Conservation (phyloP, 371 early-diverging fungal species). For the Rhizomucor miehei region DNA sequence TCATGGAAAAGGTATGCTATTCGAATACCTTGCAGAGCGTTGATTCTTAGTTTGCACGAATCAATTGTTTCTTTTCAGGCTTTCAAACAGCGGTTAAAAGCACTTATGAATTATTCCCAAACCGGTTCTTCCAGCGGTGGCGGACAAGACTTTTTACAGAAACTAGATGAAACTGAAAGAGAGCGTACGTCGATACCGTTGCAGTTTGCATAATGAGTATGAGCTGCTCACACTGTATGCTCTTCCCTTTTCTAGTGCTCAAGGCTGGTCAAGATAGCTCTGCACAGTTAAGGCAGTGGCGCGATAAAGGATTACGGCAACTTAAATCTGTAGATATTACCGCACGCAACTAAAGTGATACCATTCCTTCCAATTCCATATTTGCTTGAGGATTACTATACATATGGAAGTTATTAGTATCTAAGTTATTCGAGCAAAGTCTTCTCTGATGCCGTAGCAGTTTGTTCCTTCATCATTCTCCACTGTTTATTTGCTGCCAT, state of each 20-base stretch:
- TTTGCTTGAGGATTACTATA: neutral
- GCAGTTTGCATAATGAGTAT: neutral
- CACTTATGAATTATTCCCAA: conserved; percentile 41
- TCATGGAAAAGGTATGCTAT: conserved; percentile 21
- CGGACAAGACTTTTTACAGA: conserved; percentile 34
- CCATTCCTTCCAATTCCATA: neutral
- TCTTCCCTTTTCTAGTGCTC: conserved; percentile 21
- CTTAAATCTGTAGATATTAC: neutral
- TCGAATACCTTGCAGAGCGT: neutral
- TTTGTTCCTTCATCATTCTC: too few species aligned
- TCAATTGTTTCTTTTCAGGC: conserved; percentile 16
- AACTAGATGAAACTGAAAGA: conserved; percentile 47
- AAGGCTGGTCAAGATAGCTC: conserved; percentile 21
- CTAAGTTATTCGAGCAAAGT: too few species aligned
- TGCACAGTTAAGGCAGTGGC: neutral
- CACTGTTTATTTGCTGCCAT: too few species aligned
- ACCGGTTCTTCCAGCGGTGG: conserved; percentile 23
- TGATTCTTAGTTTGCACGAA: neutral
- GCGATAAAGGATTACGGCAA: neutral
- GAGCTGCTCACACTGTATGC: too few species aligned
- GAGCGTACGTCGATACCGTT: conserved; percentile 27
- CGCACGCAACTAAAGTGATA: neutral
- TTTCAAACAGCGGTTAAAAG: conserved; percentile 30
- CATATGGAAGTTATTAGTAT: too few species aligned
- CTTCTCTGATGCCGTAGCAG: too few species aligned